Evolutionary conservation across 305 asterid species (phyloP), one percentile per base, ranked within the genome.

Genomic region (Fraxinus dipetala): DNA sequence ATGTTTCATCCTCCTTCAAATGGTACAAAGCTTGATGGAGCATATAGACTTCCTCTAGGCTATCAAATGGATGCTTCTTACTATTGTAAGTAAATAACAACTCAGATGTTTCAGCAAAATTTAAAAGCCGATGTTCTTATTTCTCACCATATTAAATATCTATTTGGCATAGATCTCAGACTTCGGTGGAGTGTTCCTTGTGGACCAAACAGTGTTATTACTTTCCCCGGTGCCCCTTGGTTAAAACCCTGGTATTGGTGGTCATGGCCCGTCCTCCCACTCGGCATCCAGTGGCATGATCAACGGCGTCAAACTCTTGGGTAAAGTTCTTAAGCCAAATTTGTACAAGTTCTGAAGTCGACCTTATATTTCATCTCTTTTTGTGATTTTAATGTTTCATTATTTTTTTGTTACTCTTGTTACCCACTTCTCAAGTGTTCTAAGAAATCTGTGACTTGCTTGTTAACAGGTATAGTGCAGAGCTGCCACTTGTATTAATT

Each of bases 181-280:
- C 97, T 96, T 4, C 89, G 90, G 36, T 96, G 99, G 99, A 90
- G 90, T 5, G 98, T 96, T 14, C 99, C 99, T 0, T 96, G 98
- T 81, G 97, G 98, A 0, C 96, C 96, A 2, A 96, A 96, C 83
- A 96, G 98, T 34, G 98, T 96, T 31, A 85, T 96, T 82, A 96
- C 99, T 10, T 96, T 96, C 84, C 99, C 99, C 0, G 89, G 99
- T 3, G 99, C 98, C 22, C 87, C 92, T 5, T 96, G 98, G 94
- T 77, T 96, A 63, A 96, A 96, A 78, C 99, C 99, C 1, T 96
- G 99, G 99, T 96, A 94, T 80, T 94, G 99, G 99, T 96, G 99
- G 99, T 91, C 99, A 1, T 96, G 96, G 94, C 99, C 99, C 0
- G 97, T 96, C 78, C 93, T 96, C 63, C 99, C 99, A 3, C 75